A percentile compares a stretch with the other conserved stretches of the same genome.
Conservation (phyloP, 108 stramenopile species). For the Cyclotella cryptica region DNA sequence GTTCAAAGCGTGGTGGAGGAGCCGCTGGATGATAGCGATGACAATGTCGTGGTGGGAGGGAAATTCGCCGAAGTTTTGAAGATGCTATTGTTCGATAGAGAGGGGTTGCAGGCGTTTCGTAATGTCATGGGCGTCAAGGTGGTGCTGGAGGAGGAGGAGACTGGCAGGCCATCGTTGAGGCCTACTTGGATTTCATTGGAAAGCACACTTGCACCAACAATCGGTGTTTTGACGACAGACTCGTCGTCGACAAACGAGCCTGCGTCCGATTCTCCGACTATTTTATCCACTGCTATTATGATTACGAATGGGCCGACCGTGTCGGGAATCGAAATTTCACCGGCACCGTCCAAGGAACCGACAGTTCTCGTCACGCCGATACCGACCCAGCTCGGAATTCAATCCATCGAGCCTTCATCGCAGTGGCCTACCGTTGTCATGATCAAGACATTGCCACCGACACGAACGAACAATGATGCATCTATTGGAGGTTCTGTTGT, state of each 20-base stretch:
- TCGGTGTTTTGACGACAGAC: not conserved
- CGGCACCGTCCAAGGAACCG: not conserved
- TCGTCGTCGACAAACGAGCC: no score
- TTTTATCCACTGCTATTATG: no score
- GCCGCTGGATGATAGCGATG: not conserved
- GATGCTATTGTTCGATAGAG: not conserved
- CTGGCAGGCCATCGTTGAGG: not conserved
- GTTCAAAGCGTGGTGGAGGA: constrained; percentile 13
- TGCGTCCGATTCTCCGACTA: no score
- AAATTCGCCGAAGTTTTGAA: not conserved
- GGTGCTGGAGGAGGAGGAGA: not conserved
- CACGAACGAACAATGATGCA: no score
- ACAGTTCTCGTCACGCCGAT: not conserved
- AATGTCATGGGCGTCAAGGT: not conserved
- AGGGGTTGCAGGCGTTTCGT: not conserved
- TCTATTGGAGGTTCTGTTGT: no score
- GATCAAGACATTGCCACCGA: no score
- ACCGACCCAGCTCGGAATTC: not conserved
- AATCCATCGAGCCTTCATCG: no score
- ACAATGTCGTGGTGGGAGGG: not conserved
- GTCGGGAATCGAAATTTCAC: not conserved
- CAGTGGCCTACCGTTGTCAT: no score
- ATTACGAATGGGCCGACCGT: not conserved
- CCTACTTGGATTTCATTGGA: not conserved
- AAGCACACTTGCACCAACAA: not conserved